phyloP scores from a whole-genome alignment of 371 early-diverging fungal genomes.

The Rhizopus arrhizus region DNA sequence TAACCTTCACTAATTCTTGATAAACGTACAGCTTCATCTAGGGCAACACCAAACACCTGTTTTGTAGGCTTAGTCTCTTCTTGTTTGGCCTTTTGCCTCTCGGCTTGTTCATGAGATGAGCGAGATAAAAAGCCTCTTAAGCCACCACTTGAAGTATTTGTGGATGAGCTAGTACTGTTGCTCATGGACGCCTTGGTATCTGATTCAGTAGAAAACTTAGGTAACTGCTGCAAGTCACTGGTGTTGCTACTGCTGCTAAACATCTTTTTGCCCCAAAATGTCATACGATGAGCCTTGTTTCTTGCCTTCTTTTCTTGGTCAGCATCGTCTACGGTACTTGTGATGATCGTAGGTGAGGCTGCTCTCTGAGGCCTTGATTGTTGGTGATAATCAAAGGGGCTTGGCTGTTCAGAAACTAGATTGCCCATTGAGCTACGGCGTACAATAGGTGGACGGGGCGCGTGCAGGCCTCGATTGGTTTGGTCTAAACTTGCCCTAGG shows the following conservation, averaged over 20 bases:
- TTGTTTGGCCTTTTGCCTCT: constrained; percentile 11
- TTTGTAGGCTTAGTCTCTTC: constrained; percentile 29
- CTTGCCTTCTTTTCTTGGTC: constrained; percentile 42
- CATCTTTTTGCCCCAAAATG: constrained; percentile 57
- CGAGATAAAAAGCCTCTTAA: constrained; percentile 34
- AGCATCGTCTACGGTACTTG: background rate
- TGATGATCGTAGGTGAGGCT: constrained; percentile 17
- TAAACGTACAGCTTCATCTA: constrained; percentile 35
- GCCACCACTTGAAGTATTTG: constrained; percentile 10
- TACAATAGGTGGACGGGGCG: constrained; percentile 33
- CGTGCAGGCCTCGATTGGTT: constrained; percentile 13
- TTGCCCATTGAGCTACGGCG: constrained; percentile 49
- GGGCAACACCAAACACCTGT: constrained; percentile 51
- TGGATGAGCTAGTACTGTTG: background rate
- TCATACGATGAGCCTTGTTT: constrained; percentile 54
- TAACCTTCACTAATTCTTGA: constrained; percentile 31
- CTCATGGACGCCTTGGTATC: background rate
- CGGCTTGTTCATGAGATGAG: constrained; percentile 28
- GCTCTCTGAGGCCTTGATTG: constrained; percentile 12
- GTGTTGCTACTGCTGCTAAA: constrained; percentile 26
- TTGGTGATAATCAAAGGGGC: background rate
- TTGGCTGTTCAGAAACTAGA: constrained; percentile 23
- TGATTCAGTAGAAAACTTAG: too few relatives aligned
- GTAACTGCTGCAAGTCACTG: background rate
- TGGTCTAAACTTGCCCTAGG: constrained; percentile 11